These are phyloP conservation scores for Gymnopilus junonius DNA, from an alignment of 768 basidiomycete species.

Conservation along the genomic window DNA sequence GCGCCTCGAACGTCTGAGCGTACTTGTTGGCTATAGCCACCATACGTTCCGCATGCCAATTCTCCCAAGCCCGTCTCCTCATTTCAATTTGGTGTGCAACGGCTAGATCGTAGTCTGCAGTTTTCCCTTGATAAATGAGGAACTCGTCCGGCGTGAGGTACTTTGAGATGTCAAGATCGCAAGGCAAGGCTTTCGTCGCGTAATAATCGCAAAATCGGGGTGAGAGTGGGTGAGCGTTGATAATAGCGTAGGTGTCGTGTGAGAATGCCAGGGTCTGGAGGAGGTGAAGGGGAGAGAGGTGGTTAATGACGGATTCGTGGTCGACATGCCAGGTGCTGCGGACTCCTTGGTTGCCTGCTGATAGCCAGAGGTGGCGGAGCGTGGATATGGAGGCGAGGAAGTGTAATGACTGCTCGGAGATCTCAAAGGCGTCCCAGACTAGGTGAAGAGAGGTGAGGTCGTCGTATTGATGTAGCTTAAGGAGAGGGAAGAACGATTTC, in stretches of 20 bases:
- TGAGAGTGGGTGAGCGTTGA: conserved; percentile 27
- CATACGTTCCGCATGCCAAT: conserved; percentile 33
- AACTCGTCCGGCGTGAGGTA: conserved; percentile 22
- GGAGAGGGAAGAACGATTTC: conserved; percentile 21
- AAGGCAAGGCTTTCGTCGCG: conserved; percentile 25
- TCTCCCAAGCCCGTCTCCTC: conserved; percentile 31
- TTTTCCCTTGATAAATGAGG: conserved; percentile 12
- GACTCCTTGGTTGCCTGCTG: conserved; percentile 28
- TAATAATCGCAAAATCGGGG: conserved; percentile 28
- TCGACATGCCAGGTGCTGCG: conserved; percentile 31
- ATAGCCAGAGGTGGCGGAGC: conserved; percentile 31
- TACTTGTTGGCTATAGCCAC: conserved; percentile 18
- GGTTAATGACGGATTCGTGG: conserved; percentile 21
- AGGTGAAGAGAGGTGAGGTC: conserved; percentile 30
- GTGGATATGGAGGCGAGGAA: conserved; percentile 21
- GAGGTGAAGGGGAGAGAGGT: conserved; percentile 24
- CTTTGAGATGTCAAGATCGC: conserved; percentile 16
- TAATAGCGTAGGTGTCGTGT: conserved; percentile 32
- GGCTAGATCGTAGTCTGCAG: conserved; percentile 10
- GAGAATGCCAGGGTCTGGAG: conserved; percentile 32
- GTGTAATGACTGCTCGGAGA: conserved; percentile 23
- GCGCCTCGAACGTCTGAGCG: conserved; percentile 14
- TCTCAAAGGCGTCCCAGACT: conserved; percentile 19
- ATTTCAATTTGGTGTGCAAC: conserved; percentile 14
- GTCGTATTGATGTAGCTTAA: conserved; percentile 12